Evolutionary conservation across 495 filamentous ascomycete genomes (phyloP).

Genomic region (Podospora didyma): DNA sequence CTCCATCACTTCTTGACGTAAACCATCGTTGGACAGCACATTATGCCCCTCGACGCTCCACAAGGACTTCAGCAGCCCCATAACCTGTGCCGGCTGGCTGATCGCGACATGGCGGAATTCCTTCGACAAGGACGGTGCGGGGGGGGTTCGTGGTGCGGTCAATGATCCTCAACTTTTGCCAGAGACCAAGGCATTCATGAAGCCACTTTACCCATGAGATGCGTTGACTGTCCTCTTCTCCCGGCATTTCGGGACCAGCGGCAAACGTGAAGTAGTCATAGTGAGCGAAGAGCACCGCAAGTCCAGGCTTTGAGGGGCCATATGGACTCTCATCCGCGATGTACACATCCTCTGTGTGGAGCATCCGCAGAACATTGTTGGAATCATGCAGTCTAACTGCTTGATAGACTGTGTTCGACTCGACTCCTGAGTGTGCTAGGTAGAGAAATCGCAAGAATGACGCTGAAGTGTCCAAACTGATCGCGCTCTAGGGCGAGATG

Average conservation of each 20-base stretch:
- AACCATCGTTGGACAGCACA: neutral
- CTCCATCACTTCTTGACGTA: neutral
- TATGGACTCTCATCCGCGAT: conserved; percentile 18
- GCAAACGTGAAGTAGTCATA: too few relatives aligned
- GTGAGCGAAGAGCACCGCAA: conserved; percentile 15
- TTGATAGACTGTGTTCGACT: neutral
- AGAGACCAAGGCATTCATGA: too few relatives aligned
- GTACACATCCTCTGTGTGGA: neutral
- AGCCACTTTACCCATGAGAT: too few relatives aligned
- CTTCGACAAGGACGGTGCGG: too few relatives aligned
- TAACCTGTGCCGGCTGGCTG: neutral
- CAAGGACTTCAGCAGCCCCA: conserved; percentile 17
- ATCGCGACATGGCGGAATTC: too few relatives aligned
- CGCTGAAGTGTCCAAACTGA: neutral
- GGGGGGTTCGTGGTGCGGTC: too few relatives aligned
- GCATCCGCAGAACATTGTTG: neutral
- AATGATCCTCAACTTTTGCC: too few relatives aligned
- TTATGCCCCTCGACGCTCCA: neutral
- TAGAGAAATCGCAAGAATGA: conserved; percentile 4
- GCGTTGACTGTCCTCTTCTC: too few relatives aligned
- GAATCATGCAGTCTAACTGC: neutral
- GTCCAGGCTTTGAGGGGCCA: conserved; percentile 7
- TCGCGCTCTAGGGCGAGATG: neutral
- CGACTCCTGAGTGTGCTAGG: neutral
- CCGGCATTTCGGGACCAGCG: too few relatives aligned